Evolutionary conservation across 495 filamentous ascomycete species (phyloP).

Genomic region (Friedmanniomyces simplex): DNA sequence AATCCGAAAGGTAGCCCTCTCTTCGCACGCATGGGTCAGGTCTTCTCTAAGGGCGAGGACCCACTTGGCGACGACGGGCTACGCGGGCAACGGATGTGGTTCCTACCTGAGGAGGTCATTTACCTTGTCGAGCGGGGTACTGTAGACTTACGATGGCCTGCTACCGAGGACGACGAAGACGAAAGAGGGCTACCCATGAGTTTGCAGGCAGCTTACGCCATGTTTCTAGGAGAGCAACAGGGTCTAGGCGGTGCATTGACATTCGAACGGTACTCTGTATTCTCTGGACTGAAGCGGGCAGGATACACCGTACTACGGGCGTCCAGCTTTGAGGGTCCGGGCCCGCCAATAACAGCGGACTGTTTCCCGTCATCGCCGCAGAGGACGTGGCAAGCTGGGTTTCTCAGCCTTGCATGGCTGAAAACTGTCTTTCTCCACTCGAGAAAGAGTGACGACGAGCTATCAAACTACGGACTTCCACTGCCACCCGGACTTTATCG

Average conservation of each 20-base stretch:
- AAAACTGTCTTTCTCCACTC: not conserved
- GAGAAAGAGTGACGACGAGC: not conserved
- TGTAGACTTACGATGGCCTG: constrained; percentile 75
- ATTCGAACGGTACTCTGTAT: constrained; percentile 82
- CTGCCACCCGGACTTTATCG: constrained; percentile 68
- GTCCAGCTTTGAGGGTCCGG: constrained; percentile 41
- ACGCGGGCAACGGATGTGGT: constrained; percentile 44
- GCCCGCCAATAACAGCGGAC: not conserved
- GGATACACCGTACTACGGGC: constrained; percentile 74
- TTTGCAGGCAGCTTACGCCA: constrained; percentile 78
- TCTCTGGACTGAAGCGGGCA: constrained; percentile 65
- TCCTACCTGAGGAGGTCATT: constrained; percentile 86
- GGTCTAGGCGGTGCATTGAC: constrained; percentile 50
- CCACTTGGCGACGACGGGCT: constrained; percentile 6
- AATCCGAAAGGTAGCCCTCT: constrained; percentile 38
- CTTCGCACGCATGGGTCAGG: constrained; percentile 50
- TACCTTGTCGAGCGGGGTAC: constrained; percentile 80
- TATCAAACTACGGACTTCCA: constrained; percentile 49
- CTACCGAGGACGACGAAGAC: constrained; percentile 22
- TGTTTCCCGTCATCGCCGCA: constrained; percentile 1
- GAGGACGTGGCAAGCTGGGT: constrained; percentile 12
- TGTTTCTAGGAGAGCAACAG: constrained; percentile 55
- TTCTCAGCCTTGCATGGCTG: constrained; percentile 18
- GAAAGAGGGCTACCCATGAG: constrained; percentile 71
- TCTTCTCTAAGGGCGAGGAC: constrained; percentile 35